Evolutionary conservation across 2,329 filamentous ascomycete species (phyloP), one percentile per base, ranked within the genome.

Genomic region (Orbilia brochopaga): DNA sequence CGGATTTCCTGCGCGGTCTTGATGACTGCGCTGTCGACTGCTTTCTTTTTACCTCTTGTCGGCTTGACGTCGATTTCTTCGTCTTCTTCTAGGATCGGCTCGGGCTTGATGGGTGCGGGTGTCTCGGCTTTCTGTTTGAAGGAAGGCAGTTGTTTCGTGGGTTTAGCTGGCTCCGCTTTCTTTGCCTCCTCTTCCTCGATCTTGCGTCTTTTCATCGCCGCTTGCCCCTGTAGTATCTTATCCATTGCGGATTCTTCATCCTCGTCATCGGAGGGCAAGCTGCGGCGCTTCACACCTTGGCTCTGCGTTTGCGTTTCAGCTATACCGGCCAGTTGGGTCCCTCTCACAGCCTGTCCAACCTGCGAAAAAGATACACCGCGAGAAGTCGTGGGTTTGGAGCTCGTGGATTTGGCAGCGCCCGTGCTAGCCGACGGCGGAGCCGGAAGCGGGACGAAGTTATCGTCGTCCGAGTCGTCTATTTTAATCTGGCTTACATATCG

Each of bases 181-280:
- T 59, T 60, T 19, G 56, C 80, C 50, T 85, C 83, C 50, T 85
- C 83, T 56, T 83, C 83, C 72, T 86, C 87, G 19, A 90, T 82
- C 24, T 88, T 87, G 21, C 89, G 87, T n/a, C 88, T 86, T 78
- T 96, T 97, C 77, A 92, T 85, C 3, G 87, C 87, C 27, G 89
- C 87, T 2, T 90, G 87, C 0, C 88, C 90, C 0, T 92, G 90
- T 1, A 92, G 87, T 62, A 96, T 85, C 21, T 85, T 83, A 13
- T 91, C 87, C 78, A 93, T 85, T 7, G 85, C 80, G 37, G 80
- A 79, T 35, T 64, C 60, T 8, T 79, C 77, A 11, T 79, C 72
- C 15, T 77, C 77, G 11, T 78, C 76, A 24, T 78, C 75, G 1
- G 76, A 57, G 23, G 55, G 55, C 7, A 62, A 30, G 35, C 44